phyloP scores from a whole-genome alignment of 1,284 basidiomycete genomes.

The Athelia sp. region DNA sequence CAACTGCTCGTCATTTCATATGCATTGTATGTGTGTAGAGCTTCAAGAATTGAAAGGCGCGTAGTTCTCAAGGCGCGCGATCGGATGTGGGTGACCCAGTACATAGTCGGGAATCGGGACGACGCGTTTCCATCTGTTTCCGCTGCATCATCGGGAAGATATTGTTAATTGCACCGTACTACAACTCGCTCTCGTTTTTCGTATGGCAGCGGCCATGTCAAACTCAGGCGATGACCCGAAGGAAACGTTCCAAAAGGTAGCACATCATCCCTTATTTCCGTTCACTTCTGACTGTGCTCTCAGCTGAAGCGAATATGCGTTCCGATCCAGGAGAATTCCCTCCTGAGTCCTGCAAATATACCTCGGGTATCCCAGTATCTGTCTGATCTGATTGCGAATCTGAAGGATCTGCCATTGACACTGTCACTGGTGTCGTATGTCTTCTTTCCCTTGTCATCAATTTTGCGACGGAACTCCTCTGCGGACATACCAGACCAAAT shows the following conservation, averaged over 20 bases:
- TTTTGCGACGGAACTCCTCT: slow-evolving; percentile 70
- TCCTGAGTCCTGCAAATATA: slow-evolving; percentile 49
- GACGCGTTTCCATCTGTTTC: no score
- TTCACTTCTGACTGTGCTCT: slow-evolving; percentile 3
- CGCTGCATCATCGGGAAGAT: no score
- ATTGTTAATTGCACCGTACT: no score
- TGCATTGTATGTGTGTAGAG: no score
- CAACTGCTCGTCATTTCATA: no score
- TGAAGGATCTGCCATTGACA: slow-evolving; percentile 48
- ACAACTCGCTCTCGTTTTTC: no score
- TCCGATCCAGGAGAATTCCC: slow-evolving; percentile 65
- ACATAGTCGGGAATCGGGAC: no score
- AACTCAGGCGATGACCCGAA: slow-evolving; percentile 14
- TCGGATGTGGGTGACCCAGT: no score
- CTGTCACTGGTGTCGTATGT: slow-evolving; percentile 75
- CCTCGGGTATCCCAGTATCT: slow-evolving; percentile 49
- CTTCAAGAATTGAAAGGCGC: no score
- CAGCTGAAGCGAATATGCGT: slow-evolving; percentile 80
- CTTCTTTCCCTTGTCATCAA: slow-evolving; percentile 81
- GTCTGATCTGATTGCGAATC: slow-evolving; percentile 40
- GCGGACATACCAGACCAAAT: slow-evolving; percentile 71
- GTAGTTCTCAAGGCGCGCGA: no score
- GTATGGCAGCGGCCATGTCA: no score
- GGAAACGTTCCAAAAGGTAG: slow-evolving; percentile 28
- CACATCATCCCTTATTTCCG: not conserved